Conservation (phyloP, 176 grass and related monocot species). For the Lolium perenne region DNA sequence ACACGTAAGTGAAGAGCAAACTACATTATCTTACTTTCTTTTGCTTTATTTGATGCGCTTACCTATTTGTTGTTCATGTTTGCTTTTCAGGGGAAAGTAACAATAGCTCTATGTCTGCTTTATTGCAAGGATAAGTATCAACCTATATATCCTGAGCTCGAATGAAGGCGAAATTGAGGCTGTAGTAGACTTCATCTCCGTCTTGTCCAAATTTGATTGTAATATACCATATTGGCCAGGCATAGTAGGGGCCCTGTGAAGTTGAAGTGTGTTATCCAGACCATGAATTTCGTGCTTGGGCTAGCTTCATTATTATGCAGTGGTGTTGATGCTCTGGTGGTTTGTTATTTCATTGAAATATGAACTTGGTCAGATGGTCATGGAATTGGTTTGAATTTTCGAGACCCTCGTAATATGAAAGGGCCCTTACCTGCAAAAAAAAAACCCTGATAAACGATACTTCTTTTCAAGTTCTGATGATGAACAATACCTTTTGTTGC, state of each 20-base stretch:
- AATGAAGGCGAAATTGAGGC: conserved; percentile 20
- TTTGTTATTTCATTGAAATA: conserved; percentile 1
- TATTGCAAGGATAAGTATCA: not conserved
- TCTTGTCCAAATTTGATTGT: conserved; percentile 14
- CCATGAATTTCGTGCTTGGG: not conserved
- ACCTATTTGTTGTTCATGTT: conserved; percentile 1
- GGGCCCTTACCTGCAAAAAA: not conserved
- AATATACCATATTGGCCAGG: not conserved
- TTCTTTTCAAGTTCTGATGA: not conserved
- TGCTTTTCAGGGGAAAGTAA: conserved; percentile 47
- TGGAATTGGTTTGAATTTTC: not conserved
- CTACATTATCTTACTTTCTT: not conserved
- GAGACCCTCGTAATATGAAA: not conserved
- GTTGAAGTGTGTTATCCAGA: conserved; percentile 8
- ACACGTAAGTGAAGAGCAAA: conserved; percentile 54
- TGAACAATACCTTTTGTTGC: not conserved
- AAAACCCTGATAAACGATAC: not conserved
- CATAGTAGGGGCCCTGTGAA: not conserved
- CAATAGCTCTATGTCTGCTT: not conserved
- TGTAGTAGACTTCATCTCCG: not conserved
- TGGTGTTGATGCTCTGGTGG: not conserved
- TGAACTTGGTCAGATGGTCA: not conserved
- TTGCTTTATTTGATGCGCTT: not conserved
- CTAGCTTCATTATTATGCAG: conserved; percentile 11
- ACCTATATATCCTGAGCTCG: not conserved